phyloP scores from a whole-genome alignment of 1,139 yeast genomes.

The Hansenula lynferdii region DNA sequence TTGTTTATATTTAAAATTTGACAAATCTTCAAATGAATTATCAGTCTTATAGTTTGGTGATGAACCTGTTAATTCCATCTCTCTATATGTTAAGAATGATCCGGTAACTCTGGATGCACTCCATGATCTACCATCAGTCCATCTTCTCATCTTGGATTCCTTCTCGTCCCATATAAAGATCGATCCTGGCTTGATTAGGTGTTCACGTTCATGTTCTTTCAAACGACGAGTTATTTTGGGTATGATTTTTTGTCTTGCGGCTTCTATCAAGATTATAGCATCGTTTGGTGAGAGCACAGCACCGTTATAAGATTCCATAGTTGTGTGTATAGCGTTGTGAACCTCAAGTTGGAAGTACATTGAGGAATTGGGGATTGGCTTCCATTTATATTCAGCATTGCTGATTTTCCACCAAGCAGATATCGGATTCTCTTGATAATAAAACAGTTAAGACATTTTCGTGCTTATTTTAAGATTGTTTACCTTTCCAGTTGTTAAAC shows the following conservation, averaged over 20 bases:
- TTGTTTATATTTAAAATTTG: constrained; percentile 31
- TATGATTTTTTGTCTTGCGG: constrained; percentile 50
- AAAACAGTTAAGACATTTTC: no score
- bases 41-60: no score
- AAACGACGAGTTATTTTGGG: constrained; percentile 57
- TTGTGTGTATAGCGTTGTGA: no score
- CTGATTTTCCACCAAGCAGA: no score
- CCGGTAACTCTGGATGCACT: constrained; percentile 68
- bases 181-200: constrained; percentile 50
- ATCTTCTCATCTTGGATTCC: constrained; percentile 65
- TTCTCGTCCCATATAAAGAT: constrained; percentile 70
- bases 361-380: no score
- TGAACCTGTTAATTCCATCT: constrained; percentile 44
- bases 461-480: no score
- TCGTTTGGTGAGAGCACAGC: constrained; percentile 51
- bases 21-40: no score
- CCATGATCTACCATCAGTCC: constrained; percentile 78
- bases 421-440: no score
- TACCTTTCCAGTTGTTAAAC: no score
- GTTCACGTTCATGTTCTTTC: constrained; percentile 50
- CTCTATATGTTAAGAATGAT: constrained; percentile 57
- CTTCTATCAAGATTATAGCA: constrained; percentile 63
- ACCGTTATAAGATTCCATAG: constrained; percentile 60
- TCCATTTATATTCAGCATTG: no score
- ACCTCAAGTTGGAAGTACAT: no score